Conservation (phyloP, 331 rosid species). For the Erythrophleum ivorense region DNA sequence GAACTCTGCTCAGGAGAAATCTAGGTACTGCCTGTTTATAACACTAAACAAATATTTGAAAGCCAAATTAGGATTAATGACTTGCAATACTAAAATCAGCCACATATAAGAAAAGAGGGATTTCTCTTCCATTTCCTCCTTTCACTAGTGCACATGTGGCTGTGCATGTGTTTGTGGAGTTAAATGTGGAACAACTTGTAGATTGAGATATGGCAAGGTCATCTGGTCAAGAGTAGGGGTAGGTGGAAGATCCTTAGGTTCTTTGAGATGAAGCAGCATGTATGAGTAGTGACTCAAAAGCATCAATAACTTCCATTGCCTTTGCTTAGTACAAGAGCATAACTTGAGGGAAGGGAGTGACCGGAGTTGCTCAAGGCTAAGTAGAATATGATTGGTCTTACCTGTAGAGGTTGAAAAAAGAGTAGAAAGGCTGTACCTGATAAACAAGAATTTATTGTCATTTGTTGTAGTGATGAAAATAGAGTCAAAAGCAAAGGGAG, state of each 20-base stretch:
- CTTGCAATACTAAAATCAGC: slow-evolving; percentile 15
- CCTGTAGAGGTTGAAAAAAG: too few species aligned
- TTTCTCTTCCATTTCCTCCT: neutral
- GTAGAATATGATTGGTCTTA: too few species aligned
- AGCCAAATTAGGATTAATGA: slow-evolving; percentile 15
- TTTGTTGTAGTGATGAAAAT: too few species aligned
- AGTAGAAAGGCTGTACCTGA: too few species aligned
- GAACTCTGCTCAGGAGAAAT: slow-evolving; percentile 85
- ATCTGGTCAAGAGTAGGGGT: neutral
- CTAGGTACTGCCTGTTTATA: slow-evolving; percentile 51
- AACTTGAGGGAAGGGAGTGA: too few species aligned
- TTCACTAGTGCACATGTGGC: neutral
- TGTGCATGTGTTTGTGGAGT: neutral
- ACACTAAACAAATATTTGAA: neutral
- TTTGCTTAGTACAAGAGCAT: neutral
- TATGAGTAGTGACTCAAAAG: too few species aligned
- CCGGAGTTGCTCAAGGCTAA: too few species aligned
- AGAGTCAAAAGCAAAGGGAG: too few species aligned
- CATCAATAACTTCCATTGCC: neutral
- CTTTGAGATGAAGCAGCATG: neutral
- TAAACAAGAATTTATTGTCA: too few species aligned
- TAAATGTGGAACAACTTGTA: neutral
- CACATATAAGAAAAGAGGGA: neutral
- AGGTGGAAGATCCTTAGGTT: neutral
- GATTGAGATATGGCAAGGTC: neutral